phyloP scores from a whole-genome alignment of 2,329 filamentous ascomycete species.

The Aureobasidium sp. region DNA sequence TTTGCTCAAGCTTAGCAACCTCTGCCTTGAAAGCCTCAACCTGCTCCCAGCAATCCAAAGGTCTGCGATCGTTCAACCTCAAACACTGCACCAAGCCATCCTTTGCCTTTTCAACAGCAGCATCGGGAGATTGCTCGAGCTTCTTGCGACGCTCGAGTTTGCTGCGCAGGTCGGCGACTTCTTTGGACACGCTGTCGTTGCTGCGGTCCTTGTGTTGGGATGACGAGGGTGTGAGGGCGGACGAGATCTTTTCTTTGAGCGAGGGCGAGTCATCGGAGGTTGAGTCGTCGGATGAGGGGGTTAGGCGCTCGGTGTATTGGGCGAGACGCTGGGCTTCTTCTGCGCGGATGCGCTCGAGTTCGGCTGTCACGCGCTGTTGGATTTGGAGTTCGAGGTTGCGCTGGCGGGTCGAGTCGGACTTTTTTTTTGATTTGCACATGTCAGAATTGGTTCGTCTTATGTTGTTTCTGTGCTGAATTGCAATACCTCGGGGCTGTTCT shows the following conservation, averaged over 20 bases:
- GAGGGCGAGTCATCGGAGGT: conserved; percentile 13
- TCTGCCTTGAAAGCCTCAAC: conserved; percentile 85
- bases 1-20: conserved; percentile 75
- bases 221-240: conserved; percentile 19
- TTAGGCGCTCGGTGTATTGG: conserved; percentile 49
- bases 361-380: conserved; percentile 75
- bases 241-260: conserved; percentile 23
- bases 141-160: conserved; percentile 48
- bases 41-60: conserved; percentile 90
- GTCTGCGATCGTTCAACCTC: conserved; percentile 73
- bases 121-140: conserved; percentile 53
- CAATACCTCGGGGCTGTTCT: conserved; percentile 74
- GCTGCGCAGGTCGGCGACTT: conserved; percentile 48
- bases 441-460: background rate
- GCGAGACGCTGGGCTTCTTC: conserved; percentile 62
- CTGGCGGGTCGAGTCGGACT: conserved; percentile 85
- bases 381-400: conserved; percentile 79
- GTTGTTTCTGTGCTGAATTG: background rate
- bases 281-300: conserved; percentile 21
- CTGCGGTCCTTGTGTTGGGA: conserved; percentile 34
- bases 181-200: conserved; percentile 45
- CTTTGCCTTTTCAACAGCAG: conserved; percentile 65
- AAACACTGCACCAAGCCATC: conserved; percentile 71
- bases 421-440: conserved; percentile 30
- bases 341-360: conserved; percentile 71